Evolutionary conservation across 768 basidiomycete genomes (phyloP).

Genomic region (Phaffia australis): DNA sequence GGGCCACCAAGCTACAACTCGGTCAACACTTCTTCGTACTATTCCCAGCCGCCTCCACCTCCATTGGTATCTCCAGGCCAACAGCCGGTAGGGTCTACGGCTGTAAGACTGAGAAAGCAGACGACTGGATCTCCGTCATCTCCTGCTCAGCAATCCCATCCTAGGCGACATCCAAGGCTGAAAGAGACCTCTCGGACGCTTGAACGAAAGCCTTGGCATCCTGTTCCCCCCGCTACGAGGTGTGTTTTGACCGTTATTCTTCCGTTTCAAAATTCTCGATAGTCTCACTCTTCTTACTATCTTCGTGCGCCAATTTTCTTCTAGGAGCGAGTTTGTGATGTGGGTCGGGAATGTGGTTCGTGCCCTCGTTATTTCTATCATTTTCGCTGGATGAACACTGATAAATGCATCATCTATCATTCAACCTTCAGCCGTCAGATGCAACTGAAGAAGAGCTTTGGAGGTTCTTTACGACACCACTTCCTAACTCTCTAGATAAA

Average conservation of each 20-base stretch:
- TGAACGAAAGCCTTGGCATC: slow-evolving; percentile 21
- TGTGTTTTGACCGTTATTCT: slow-evolving; percentile 19
- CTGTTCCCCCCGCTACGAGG: slow-evolving; percentile 8
- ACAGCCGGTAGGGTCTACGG: neutral
- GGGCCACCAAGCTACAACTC: neutral
- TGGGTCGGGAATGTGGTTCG: too few relatives aligned
- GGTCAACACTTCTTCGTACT: neutral
- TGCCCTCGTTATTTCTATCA: neutral
- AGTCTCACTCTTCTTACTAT: neutral
- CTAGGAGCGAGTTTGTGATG: too few relatives aligned
- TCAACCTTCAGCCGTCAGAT: slow-evolving; percentile 39
- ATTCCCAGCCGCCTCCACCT: neutral
- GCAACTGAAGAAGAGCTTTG: slow-evolving; percentile 74
- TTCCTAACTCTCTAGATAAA: neutral
- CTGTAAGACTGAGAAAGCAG: too few relatives aligned
- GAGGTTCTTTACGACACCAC: slow-evolving; percentile 58
- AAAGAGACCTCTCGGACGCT: neutral
- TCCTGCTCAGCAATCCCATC: neutral
- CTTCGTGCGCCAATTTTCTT: too few relatives aligned
- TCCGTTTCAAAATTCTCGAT: neutral
- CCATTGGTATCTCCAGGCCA: neutral
- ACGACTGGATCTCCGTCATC: neutral
- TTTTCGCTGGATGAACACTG: neutral
- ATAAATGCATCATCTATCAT: too few relatives aligned
- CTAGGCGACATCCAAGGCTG: too few relatives aligned